Percentiles rank a stretch among this genome's conserved stretches.
Evolutionary conservation across 2,329 filamentous ascomycete genomes (phyloP).

Genomic region (Calonectria pseudoreteaudii): DNA sequence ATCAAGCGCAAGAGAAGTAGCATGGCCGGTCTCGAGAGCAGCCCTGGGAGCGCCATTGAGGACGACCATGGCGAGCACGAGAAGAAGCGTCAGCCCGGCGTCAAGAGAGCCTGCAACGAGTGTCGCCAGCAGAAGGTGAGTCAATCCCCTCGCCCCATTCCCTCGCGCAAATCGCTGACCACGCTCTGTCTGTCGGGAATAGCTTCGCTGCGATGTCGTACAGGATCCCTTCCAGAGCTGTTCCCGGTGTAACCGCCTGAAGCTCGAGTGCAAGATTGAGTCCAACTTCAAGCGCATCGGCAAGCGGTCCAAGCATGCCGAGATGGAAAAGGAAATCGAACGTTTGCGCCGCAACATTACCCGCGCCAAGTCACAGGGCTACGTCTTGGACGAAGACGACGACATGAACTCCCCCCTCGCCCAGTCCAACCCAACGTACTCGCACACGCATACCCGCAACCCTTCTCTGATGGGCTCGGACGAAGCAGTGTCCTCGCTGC

Average conservation of each 20-base stretch:
- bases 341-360: slow-evolving; percentile 71
- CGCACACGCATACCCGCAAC: slow-evolving; percentile 72
- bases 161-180: slow-evolving; percentile 23
- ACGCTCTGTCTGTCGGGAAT: slow-evolving; percentile 22
- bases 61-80: slow-evolving; percentile 70
- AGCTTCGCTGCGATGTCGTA: slow-evolving; percentile 87
- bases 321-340: slow-evolving; percentile 88
- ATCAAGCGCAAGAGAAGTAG: slow-evolving; percentile 71
- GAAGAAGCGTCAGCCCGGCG: slow-evolving; percentile 74
- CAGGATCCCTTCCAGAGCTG: slow-evolving; percentile 85
- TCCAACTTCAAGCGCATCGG: slow-evolving; percentile 88
- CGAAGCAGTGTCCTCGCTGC: slow-evolving; percentile 74
- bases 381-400: slow-evolving; percentile 65
- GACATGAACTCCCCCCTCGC: slow-evolving; percentile 71
- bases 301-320: slow-evolving; percentile 85
- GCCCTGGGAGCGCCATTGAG: slow-evolving; percentile 64
- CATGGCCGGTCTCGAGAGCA: slow-evolving; percentile 66
- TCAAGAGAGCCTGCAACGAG: slow-evolving; percentile 86
- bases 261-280: slow-evolving; percentile 87
- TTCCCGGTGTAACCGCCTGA: slow-evolving; percentile 81
- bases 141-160: slow-evolving; percentile 36
- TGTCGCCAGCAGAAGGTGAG: slow-evolving; percentile 87
- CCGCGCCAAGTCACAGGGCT: slow-evolving; percentile 70
- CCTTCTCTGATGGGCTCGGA: slow-evolving; percentile 75
- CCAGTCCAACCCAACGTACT: slow-evolving; percentile 63